phyloP scores from a whole-genome alignment of 2,329 filamentous ascomycete genomes.

The Phoma herbarum region DNA sequence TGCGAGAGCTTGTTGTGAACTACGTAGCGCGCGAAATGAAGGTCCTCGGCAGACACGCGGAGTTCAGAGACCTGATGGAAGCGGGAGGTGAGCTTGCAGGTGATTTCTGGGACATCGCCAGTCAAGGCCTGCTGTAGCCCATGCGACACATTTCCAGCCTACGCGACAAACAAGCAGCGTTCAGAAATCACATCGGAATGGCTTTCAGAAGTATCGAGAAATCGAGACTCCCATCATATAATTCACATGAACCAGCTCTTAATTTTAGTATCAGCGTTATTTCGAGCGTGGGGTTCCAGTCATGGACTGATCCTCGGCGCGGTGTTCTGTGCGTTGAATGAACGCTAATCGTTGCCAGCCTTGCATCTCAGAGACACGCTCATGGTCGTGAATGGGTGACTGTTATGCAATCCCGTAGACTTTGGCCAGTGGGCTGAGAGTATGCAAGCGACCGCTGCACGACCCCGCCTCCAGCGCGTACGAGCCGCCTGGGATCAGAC shows the following conservation, averaged over 20 bases:
- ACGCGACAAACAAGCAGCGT: background rate
- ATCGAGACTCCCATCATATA: background rate
- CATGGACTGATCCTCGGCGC: background rate
- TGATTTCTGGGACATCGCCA: constrained; percentile 30
- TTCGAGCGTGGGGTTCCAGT: background rate
- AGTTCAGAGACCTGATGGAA: constrained; percentile 32
- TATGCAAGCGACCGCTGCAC: background rate
- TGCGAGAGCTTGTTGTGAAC: constrained; percentile 35
- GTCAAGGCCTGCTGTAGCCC: background rate
- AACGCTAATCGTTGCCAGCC: background rate
- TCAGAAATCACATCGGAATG: background rate
- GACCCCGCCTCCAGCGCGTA: background rate
- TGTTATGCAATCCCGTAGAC: background rate
- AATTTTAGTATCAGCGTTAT: constrained; percentile 3
- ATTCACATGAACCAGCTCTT: background rate
- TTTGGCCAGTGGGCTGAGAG: background rate
- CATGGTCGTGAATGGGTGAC: background rate
- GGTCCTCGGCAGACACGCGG: constrained; percentile 25
- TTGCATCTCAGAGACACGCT: background rate
- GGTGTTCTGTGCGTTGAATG: background rate
- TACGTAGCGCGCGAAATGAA: constrained; percentile 37
- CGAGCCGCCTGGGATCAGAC: background rate
- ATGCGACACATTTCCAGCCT: background rate
- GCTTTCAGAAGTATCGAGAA: background rate
- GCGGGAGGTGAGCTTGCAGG: constrained; percentile 40